Conservation (phyloP, 2,329 filamentous ascomycete genomes). For the Fusarium xylarioides region DNA sequence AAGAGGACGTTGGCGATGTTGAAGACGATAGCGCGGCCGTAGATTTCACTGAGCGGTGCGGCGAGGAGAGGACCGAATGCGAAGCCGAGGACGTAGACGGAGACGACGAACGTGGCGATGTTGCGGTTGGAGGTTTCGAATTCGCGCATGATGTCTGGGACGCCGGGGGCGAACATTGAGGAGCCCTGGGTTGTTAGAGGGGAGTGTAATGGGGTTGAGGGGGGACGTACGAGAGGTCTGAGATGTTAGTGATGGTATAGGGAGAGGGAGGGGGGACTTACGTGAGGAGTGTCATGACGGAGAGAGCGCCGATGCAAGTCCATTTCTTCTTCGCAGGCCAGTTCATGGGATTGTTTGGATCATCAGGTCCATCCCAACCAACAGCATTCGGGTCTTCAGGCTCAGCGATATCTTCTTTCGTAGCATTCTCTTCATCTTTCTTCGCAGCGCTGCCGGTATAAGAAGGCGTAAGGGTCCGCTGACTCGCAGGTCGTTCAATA, state of each 20-base stretch:
- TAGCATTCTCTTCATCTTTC: conserved; percentile 17
- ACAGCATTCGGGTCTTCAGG: conserved; percentile 35
- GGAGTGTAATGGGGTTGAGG: fast-evolving
- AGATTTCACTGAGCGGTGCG: conserved; percentile 71
- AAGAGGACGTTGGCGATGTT: conserved; percentile 58
- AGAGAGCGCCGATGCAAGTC: conserved; percentile 48
- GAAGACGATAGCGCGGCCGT: conserved; percentile 58
- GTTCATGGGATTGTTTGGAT: conserved; percentile 70
- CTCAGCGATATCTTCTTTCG: not conserved
- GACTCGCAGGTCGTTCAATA: conserved; percentile 25
- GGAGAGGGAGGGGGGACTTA: conserved; percentile 3
- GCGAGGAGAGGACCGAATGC: conserved; percentile 69
- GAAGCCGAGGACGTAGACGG: conserved; percentile 60
- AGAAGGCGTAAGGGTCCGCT: conserved; percentile 29
- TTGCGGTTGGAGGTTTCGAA: conserved; percentile 51
- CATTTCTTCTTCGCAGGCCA: conserved; percentile 63
- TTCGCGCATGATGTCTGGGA: conserved; percentile 56
- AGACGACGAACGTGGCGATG: conserved; percentile 55
- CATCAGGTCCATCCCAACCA: conserved; percentile 46
- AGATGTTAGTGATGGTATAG: not conserved
- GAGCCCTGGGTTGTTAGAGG: conserved; percentile 35
- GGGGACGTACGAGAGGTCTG: conserved; percentile 36
- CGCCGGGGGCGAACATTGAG: conserved; percentile 49
- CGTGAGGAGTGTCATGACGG: conserved; percentile 42
- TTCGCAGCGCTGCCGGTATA: not conserved